Evolutionary conservation across 129 eudicot species (phyloP).

Genomic region (Silybum marianum): DNA sequence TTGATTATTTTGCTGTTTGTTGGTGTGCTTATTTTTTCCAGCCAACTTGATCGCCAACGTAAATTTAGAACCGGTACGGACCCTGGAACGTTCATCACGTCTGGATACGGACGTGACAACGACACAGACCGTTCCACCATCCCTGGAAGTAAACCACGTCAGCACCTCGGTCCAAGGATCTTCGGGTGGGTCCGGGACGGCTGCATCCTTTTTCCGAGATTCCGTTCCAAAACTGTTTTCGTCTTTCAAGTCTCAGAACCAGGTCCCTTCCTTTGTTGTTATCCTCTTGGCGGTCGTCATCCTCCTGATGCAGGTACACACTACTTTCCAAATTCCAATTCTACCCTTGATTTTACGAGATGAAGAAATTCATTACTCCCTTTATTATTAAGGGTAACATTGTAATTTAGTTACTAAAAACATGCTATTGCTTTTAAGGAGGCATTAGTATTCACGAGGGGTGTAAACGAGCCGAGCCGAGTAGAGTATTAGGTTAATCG

Average conservation of each 20-base stretch:
- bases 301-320: conserved; percentile 86
- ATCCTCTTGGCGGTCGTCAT: conserved; percentile 62
- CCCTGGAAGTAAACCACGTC: conserved; percentile 30
- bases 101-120: conserved; percentile 30
- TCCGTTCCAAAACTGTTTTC: conserved; percentile 41
- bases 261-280: conserved; percentile 47
- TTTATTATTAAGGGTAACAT: neutral
- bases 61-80: conserved; percentile 26
- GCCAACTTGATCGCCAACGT: conserved; percentile 38
- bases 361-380: neutral
- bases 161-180: conserved; percentile 28
- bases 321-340: conserved; percentile 7
- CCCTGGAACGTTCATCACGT: conserved; percentile 26
- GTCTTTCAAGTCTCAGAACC: conserved; percentile 51
- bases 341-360: neutral
- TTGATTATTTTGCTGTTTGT: neutral
- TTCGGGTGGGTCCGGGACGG: conserved; percentile 34
- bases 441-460: neutral
- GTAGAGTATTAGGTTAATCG: too few relatives aligned
- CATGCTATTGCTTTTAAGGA: neutral
- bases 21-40: conserved; percentile 15
- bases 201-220: conserved; percentile 45
- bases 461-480: too few relatives aligned
- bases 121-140: conserved; percentile 33
- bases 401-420: neutral